Base-by-base conservation (phyloP, 306 rosid genomes). In the Glycine tomentella region DNA sequence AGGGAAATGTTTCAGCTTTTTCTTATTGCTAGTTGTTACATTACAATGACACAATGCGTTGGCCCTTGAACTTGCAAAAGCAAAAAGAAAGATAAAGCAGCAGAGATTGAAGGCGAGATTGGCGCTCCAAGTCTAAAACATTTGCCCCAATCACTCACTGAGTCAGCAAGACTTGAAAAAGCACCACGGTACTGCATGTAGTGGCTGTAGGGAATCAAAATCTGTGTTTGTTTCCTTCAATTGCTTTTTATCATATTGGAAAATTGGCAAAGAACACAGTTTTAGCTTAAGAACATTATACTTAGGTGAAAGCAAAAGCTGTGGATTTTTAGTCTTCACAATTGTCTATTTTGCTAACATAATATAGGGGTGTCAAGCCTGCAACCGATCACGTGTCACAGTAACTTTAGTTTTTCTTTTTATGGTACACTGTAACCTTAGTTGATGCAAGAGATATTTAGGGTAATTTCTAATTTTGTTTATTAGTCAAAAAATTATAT, bases 101-200 rank as follows among this genome's bases (percentile, higher is more conserved):
- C 69, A 76, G 68, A 79, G 81, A 91, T 84, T 88, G 90, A 84
- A 80, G 95, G 89, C 90, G 90, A 64, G 84, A 93, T 89, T 91
- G 88, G 87, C 90, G 92, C 84, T 84, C 80, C 77, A 82, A 78
- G 51, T 78, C 55, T 25, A 65, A 11, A 83, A 46, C 70, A 12
- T 78, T 33, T 65, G 76, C 70, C 75, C 70, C 75, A 63, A 48
- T 42, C 46, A 42, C 46, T 42, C 46, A 42, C 46, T 42, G 9
- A 42, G 9, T 76, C 86, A 73, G 76, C 69, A 69, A 38, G 5
- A 20, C 15, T 44, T 78, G 74, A 56, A 45, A 68, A 25, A 49
- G 63, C 14, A 72, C 16, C 69, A 64, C 8, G 12, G 48, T 62
- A 69, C 66, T 16, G 64, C 83, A 53, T 55, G 79, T 49, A 65